Base-by-base conservation (phyloP, 345 rosid genomes). In the Excoecaria agallocha region DNA sequence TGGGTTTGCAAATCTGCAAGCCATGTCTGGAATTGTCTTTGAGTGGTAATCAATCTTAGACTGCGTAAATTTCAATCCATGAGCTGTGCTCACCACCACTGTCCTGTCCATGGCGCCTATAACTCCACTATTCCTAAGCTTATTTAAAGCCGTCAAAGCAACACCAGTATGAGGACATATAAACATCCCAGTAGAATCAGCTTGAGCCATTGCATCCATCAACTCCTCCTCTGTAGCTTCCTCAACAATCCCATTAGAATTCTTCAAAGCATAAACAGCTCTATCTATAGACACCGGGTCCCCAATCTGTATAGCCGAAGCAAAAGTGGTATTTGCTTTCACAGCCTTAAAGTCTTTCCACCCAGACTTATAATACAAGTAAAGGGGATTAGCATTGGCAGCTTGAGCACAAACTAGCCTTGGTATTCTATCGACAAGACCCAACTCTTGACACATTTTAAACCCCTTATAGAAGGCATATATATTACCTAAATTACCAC, bases 131-230 rank as follows among this genome's bases (percentile, higher is more conserved):
- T 85, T 84, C 85, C 97, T 88, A 61, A 91, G 93, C 85, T 93
- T 93, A 63, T 81, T 77, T 85, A 93, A 61, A 3, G 98, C 98
- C 0, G 96, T 86, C 57, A 93, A 74, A 5, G 98, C 98, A 51
- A 93, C 97, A 59, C 98, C 98, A 3, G 98, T 91, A 74, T 93
- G 98, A 3, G 98, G 97, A 58, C 98, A 93, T 8, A 87, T 90
- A 81, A 93, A 93, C 97, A 93, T 93, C 59, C 97, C 98, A 0
- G 98, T 93, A 6, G 96, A 91, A 87, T 93, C 97, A 0, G 98
- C 98, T 61, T 78, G 89, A 1, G 97, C 97, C 96, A 88, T 90
- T 12, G 97, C 97, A 66, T 93, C 97, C 98, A 93, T 93, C 80
- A 93, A 76, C 80, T 91, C 98, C 78, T 89, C 97, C 81, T 93